Percentiles rank a stretch among this genome's conserved stretches.
These are phyloP conservation scores for Pseudopyrenochaeta lycopersici DNA, from an alignment of 2,329 filamentous ascomycete genomes.

Conservation along the genomic window DNA sequence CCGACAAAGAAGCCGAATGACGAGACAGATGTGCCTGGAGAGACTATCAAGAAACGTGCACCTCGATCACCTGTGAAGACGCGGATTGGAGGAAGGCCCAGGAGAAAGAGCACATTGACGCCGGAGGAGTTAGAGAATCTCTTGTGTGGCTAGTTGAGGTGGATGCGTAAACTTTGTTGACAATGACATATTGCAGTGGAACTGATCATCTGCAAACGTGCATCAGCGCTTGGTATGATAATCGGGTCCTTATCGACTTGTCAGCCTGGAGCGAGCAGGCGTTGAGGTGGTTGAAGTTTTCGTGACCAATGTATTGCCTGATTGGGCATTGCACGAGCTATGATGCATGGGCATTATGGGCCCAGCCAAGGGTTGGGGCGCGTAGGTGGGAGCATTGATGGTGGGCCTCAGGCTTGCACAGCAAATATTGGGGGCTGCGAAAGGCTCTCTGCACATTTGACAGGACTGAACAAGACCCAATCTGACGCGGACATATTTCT, in stretches of 20 bases:
- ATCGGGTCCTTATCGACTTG: slow-evolving; percentile 5
- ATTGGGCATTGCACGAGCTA: slow-evolving; percentile 13
- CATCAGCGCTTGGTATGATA: slow-evolving; percentile 6
- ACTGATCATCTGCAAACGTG: neutral
- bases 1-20: slow-evolving; percentile 17
- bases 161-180: slow-evolving; percentile 6
- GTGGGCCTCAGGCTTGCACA: neutral
- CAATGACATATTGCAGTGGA: neutral
- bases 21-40: slow-evolving; percentile 29
- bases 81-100: slow-evolving; percentile 65
- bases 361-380: slow-evolving; percentile 12
- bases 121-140: slow-evolving; percentile 73
- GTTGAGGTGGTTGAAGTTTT: slow-evolving; percentile 16
- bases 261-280: slow-evolving; percentile 2
- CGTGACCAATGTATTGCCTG: slow-evolving; percentile 4
- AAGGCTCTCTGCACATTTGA: neutral
- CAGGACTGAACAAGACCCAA: neutral
- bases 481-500: neutral
- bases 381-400: slow-evolving; percentile 9
- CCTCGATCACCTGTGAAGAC: slow-evolving; percentile 51
- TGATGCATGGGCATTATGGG: slow-evolving; percentile 10
- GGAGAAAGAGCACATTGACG: slow-evolving; percentile 76
- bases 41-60: slow-evolving; percentile 31
- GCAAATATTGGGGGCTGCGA: neutral
- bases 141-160: slow-evolving; percentile 34